Evolutionary conservation across 805 yeast genomes (phyloP).

Genomic region (Candida golubevii): DNA sequence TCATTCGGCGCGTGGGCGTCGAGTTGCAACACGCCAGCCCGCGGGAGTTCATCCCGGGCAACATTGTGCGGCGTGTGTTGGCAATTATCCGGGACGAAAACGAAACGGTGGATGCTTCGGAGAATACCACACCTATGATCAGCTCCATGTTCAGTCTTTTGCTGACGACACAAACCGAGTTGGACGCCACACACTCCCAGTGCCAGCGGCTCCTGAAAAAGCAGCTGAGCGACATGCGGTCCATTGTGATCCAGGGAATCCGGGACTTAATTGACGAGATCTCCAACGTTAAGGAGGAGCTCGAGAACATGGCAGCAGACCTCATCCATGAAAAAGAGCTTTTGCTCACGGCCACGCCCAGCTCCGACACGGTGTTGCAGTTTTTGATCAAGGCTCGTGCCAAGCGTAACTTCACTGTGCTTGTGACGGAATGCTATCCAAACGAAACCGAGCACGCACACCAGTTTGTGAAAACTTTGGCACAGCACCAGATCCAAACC

Average conservation of each 20-base stretch:
- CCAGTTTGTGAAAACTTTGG: constrained; percentile 69
- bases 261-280: constrained; percentile 91
- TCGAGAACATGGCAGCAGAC: constrained; percentile 87
- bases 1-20: constrained; percentile 71
- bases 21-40: constrained; percentile 78
- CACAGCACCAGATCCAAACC: constrained; percentile 83
- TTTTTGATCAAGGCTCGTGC: constrained; percentile 82
- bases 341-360: constrained; percentile 89
- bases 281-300: constrained; percentile 81
- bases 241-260: constrained; percentile 86
- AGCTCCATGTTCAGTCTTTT: constrained; percentile 84
- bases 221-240: constrained; percentile 64
- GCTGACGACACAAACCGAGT: constrained; percentile 40
- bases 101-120: constrained; percentile 53
- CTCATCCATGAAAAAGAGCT: constrained; percentile 90
- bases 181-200: background rate
- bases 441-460: constrained; percentile 78
- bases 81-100: constrained; percentile 85
- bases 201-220: constrained; percentile 33
- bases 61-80: constrained; percentile 83
- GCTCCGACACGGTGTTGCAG: constrained; percentile 81
- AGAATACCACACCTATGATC: constrained; percentile 43
- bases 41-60: constrained; percentile 82
- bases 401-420: constrained; percentile 86
- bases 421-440: constrained; percentile 90